phyloP scores from a whole-genome alignment of 129 eudicot genomes.

The Heracleum sosnowskyi region DNA sequence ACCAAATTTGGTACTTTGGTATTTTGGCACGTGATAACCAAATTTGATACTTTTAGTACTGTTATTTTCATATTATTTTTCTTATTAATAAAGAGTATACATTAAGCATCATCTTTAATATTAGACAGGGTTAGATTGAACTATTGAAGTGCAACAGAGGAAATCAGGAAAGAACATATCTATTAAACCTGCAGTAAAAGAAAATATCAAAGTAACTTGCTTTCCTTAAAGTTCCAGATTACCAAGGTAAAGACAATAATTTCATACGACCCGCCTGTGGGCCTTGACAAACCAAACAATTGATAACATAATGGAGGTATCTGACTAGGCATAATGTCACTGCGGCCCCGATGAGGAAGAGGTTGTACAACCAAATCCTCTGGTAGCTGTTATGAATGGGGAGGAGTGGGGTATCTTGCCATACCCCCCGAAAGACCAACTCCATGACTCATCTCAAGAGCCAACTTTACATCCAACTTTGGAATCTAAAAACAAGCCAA shows the following conservation, averaged over 20 bases:
- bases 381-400: no score
- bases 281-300: not conserved
- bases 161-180: not conserved
- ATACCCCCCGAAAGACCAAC: no score
- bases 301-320: not conserved
- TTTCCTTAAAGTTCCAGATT: not conserved
- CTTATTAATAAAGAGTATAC: no score
- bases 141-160: conserved; percentile 3
- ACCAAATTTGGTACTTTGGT: no score
- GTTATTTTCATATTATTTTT: no score
- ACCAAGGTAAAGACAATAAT: not conserved
- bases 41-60: no score
- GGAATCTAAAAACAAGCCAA: not conserved
- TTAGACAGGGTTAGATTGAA: no score
- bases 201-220: not conserved
- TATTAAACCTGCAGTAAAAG: not conserved
- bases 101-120: no score
- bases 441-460: not conserved
- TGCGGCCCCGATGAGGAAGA: no score
- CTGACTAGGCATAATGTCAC: not conserved
- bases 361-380: no score
- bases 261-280: not conserved
- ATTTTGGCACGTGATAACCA: no score
- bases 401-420: no score
- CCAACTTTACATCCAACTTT: not conserved